These are phyloP conservation scores for Erysimum pusillum DNA, from an alignment of 441 rosid species.

Conservation along the genomic window DNA sequence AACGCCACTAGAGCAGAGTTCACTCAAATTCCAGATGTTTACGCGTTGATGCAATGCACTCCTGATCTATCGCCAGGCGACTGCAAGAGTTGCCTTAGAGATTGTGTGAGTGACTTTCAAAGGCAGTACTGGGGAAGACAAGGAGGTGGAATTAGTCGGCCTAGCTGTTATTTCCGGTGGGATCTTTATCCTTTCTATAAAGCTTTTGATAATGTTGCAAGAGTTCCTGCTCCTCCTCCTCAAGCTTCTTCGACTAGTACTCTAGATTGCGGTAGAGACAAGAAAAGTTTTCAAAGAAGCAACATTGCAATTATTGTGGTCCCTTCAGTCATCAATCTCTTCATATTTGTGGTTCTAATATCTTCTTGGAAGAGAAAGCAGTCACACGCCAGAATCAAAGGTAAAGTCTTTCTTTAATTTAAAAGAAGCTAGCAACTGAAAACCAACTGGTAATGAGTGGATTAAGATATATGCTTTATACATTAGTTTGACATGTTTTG, in stretches of 20 bases:
- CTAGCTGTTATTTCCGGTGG: slow-evolving; percentile 51
- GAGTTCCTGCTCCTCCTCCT: slow-evolving; percentile 35
- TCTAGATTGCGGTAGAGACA: neutral
- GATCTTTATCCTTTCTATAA: slow-evolving; percentile 42
- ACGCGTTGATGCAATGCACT: slow-evolving; percentile 48
- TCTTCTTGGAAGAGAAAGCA: slow-evolving; percentile 14
- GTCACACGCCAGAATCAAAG: neutral
- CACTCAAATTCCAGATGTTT: slow-evolving; percentile 18
- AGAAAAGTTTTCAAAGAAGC: slow-evolving; percentile 12
- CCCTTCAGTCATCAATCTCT: slow-evolving; percentile 19
- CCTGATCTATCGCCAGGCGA: slow-evolving; percentile 45
- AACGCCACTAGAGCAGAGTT: slow-evolving; percentile 32
- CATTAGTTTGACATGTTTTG: no score
- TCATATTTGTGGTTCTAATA: slow-evolving; percentile 15
- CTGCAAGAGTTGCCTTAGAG: slow-evolving; percentile 41
- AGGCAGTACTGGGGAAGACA: slow-evolving; percentile 9
- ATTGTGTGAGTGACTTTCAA: slow-evolving; percentile 15
- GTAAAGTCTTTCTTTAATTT: slow-evolving; percentile 1
- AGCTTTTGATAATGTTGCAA: slow-evolving; percentile 11
- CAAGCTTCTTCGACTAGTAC: slow-evolving; percentile 8
- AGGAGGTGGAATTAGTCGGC: slow-evolving; percentile 43
- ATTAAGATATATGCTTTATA: neutral
- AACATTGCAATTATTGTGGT: slow-evolving; percentile 26
- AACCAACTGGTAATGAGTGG: neutral
- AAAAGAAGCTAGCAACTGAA: neutral